Base-by-base conservation (phyloP, 768 basidiomycete species). In the Phylloporus sp. region DNA sequence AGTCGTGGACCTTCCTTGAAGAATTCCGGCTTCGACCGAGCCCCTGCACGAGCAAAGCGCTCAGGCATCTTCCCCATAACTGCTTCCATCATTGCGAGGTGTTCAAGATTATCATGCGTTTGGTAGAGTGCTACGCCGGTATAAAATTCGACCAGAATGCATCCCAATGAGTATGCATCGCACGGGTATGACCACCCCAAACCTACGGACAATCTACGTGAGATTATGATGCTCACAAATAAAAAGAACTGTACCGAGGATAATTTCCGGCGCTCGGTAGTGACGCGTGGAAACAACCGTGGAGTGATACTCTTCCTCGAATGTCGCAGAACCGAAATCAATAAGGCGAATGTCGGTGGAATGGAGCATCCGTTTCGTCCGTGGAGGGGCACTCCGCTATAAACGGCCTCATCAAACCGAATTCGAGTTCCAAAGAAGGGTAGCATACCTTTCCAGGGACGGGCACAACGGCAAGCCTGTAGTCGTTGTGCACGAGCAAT, bases 41-140 rank as follows among this genome's bases (percentile, higher is more conserved):
- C 82, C 16, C 86, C 88, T 39, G 79, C 77, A 38, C 86, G 79
- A 34, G 83, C 82, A 64, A 95, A 92, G 6, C 86, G 83, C 45
- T 88, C 85, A 0, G 95, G 91, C 87, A 98, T 95, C 74, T 89
- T 91, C 52, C 95, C 95, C 90, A 98, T 97, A 34, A 98, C 97
- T 68, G 90, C 86, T 68, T 98, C 95, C 97, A 99, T 99, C 97
- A 99, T 99, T 35, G 95, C 97, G 13, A 99, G 82, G 71, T 99
- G 97, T 69, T 99, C 97, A 9, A 98, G 80, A 68, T 99, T 98
- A 72, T 98, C 95, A 63, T 98, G 97, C 1, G 97, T 98, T 71
- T 99, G 97, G 73, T 97, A 99, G n/a, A 99, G 80, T 8, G 97
- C 97, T 29, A 93, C 84, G 24, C 97, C 97, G 16, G 97, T 99